Evolutionary conservation across 1,284 basidiomycete species (phyloP), one percentile per base, ranked within the genome.

Genomic region (Irpex sp.): DNA sequence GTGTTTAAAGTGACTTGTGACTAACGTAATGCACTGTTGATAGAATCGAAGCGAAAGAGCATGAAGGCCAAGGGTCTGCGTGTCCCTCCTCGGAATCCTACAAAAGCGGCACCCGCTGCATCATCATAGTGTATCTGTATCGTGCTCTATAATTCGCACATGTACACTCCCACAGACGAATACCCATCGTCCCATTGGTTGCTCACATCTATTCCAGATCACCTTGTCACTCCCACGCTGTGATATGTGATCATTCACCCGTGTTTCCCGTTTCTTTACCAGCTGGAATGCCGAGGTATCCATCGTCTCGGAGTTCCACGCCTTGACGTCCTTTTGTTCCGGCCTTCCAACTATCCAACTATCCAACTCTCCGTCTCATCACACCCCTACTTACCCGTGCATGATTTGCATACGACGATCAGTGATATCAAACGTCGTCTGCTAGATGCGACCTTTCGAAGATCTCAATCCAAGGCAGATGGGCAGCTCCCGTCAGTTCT

Each of bases 61-160:
- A 85, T 90, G 83, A 92, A 89, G 71, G 85, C 85, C 17, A 92
- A 89, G 74, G 91, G 91, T 56, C 77, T 91, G 57, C 85, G 85
- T 59, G 85, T 85, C 51, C 85, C 82, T 56, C 82, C 83, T 56
- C 83, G 85, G 62, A 15, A 9, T 21, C 9, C 49, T 21, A 66
- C 65, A 59, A 74, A 73, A 62, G 62, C 65, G 62, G 66, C 67
- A 13, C 62, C 68, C 36, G 66, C 67, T 11, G 69, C 70, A 62
- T 72, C 61, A 66, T 31, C 26, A 56, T 56, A 47, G 54, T 36
- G 21, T 19, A 19, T 7, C 17, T 37, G 54, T 56, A 56, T 37
- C 34, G 21, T 36, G 21, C 17, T 56, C 34, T 37, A 56, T 21
- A 1, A 17, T 9, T 52, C n/a, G n/a, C 19, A 52, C n/a, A 15